A percentile compares a stretch with the other conserved stretches of the same genome.
Evolutionary conservation across 2,329 filamentous ascomycete species (phyloP).

Genomic region (Fusarium begoniae): DNA sequence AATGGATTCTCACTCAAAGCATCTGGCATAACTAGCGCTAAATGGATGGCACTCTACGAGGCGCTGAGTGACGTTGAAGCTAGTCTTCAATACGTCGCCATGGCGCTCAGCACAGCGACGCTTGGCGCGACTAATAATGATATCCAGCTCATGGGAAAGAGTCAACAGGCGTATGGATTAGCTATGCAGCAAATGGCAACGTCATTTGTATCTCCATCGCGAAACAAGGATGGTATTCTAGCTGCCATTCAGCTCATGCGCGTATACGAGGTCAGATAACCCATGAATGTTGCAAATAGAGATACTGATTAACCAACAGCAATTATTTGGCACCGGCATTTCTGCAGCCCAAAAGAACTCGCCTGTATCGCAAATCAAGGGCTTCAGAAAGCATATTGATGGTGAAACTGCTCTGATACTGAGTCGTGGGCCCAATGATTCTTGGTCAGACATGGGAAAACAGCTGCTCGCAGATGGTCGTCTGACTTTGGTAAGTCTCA

Average conservation of each 20-base stretch:
- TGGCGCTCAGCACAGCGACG: conserved; percentile 17
- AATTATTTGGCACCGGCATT: not conserved
- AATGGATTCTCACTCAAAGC: not conserved
- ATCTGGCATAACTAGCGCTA: not conserved
- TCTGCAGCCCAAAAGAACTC: not conserved
- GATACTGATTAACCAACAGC: accelerated
- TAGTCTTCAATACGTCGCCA: conserved; percentile 1
- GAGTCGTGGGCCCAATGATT: not conserved
- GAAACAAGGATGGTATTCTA: not conserved
- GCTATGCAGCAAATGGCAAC: conserved; percentile 6
- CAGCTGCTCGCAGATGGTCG: conserved; percentile 14
- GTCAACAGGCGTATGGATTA: conserved; percentile 3
- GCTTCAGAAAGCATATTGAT: conserved; percentile 5
- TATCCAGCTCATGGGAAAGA: not conserved
- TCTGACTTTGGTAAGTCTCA: not conserved
- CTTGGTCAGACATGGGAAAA: not conserved
- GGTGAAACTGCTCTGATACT: conserved; percentile 8
- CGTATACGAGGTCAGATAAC: not conserved
- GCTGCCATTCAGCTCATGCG: conserved; percentile 17
- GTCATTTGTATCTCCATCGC: not conserved
- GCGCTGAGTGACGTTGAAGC: not conserved
- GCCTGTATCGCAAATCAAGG: not conserved
- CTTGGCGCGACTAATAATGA: not conserved
- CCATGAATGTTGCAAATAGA: accelerated
- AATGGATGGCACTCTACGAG: conserved; percentile 1